phyloP scores from a whole-genome alignment of 768 basidiomycete species.

The Dioszegia crocea region DNA sequence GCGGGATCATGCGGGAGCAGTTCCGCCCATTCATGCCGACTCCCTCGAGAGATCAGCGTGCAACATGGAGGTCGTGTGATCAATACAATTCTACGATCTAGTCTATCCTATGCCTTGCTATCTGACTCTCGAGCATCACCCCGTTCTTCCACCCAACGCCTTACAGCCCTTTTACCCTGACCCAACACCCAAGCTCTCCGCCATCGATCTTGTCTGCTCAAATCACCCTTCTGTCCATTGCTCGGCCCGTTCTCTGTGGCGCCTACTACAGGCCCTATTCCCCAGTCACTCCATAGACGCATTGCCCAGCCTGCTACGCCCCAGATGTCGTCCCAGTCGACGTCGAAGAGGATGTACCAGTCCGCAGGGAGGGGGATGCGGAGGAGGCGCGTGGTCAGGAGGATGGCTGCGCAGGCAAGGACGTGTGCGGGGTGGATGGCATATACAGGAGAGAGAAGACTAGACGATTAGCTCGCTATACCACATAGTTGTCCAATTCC shows the following conservation, averaged over 20 bases:
- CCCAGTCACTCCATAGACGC: slow-evolving; percentile 60
- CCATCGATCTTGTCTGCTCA: slow-evolving; percentile 53
- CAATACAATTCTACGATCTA: no score
- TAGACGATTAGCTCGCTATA: slow-evolving; percentile 43
- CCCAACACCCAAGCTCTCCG: slow-evolving; percentile 52
- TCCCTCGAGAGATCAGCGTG: no score
- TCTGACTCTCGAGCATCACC: no score
- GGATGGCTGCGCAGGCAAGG: slow-evolving; percentile 83
- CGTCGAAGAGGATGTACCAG: slow-evolving; percentile 96
- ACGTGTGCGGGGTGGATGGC: slow-evolving; percentile 82
- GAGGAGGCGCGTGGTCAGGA: slow-evolving; percentile 71
- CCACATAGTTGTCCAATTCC: no score
- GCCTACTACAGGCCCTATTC: slow-evolving; percentile 4
- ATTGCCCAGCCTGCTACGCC: slow-evolving; percentile 77
- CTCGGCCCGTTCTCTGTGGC: slow-evolving; percentile 50
- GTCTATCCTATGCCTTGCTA: no score
- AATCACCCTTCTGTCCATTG: slow-evolving; percentile 51
- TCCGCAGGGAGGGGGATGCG: slow-evolving; percentile 66
- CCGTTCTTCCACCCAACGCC: slow-evolving; percentile 71
- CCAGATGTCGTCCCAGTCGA: slow-evolving; percentile 82
- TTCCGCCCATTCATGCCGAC: no score
- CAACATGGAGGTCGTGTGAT: no score
- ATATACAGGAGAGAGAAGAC: slow-evolving; percentile 89
- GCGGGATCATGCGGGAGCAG: no score
- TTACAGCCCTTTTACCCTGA: slow-evolving; percentile 71